Evolutionary conservation across 2,329 filamentous ascomycete genomes (phyloP), one percentile per base, ranked within the genome.

Genomic region (Aureobasidium vineae): DNA sequence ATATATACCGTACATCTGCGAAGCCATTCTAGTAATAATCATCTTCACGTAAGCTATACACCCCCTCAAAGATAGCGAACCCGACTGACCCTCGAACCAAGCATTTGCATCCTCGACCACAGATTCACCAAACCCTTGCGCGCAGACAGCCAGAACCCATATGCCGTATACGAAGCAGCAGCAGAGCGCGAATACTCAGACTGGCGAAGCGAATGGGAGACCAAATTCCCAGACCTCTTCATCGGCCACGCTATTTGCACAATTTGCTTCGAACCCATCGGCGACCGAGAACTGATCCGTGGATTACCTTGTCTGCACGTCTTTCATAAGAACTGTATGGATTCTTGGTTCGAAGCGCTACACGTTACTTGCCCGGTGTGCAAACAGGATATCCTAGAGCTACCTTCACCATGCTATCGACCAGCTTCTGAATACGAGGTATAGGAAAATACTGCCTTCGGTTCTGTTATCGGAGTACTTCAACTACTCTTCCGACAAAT

Each of bases 401-500:
- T 38, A n/a, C 28, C 40, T 50, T 49, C 38, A 15, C 38, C 63
- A n/a, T 47, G 41, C 38, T 56, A 43, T n/a, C 23, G 61, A 33
- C 19, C 36, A 2, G 40, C 49, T n/a, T 31, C 26, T n/a, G 26
- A 19, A 31, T 13, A 13, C 13, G 33, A n/a, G 13, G 31, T 36
- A 19, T 43, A 38, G 10, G 33, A 26, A 7, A 13, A 47, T 26
- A 11, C 28, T 19, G 8, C 15, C 15, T 19, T 15, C 7, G 21
- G 8, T 15, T 41, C 33, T 13, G 33, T 66, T 19, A 67, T 8
- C 53, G 33, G 16, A 53, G 50, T 10, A 71, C 69, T 59, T 75
- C 73, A 1, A 71, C 71, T 26, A 92, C 85, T 68, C 79, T 85
- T 0, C 90, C 90, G 38, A 91, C 87, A 74, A 88, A 90, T 0